Evolutionary conservation across 305 asterid genomes (phyloP), one percentile per base, ranked within the genome.

Genomic region (Ilex paraguariensis): DNA sequence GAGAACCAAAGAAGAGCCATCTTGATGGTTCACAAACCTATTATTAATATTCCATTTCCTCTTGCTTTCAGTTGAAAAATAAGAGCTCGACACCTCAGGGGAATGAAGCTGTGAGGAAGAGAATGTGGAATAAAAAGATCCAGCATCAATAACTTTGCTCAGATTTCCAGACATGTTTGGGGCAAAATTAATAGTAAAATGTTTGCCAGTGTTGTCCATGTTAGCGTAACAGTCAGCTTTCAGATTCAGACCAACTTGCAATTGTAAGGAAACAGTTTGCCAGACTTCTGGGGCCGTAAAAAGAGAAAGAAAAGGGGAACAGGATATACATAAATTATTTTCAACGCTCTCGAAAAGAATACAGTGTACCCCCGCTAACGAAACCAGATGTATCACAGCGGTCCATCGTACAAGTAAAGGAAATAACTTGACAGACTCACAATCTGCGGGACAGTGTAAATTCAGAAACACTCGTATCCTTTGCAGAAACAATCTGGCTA

Each of bases 311-410:
- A 48, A 48, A 46, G 31, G 46, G 8, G 17, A 17, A 13, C 32
- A 16, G 32, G 13, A 13, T 53, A 60, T 56, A 66, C 31, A 59
- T 57, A 76, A 65, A 28, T 39, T 51, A 65, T 48, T 61, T 61
- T 50, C 44, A 58, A 46, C 64, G 61, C 65, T 60, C 62, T 68
- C 50, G 12, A 61, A 62, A 72, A 14, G 56, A 65, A 14, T 55
- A 72, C 61, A 74, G 45, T 21, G 74, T 63, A 42, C 91, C 89
- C 58, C 91, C 87, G 14, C 90, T 84, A 66, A 84, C 87, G 60
- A 84, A 87, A 31, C 95, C 87, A 12, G 89, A 82, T 49, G 89
- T 82, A 67, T 87, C 86, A 57, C 71, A 59, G 56, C 87, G 87
- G 78, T 87, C 91, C 87, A 84, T 84, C 61, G 32, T 52, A 66